Base-by-base conservation (phyloP, 805 yeast species). In the Torulaspora delbrueckii region DNA sequence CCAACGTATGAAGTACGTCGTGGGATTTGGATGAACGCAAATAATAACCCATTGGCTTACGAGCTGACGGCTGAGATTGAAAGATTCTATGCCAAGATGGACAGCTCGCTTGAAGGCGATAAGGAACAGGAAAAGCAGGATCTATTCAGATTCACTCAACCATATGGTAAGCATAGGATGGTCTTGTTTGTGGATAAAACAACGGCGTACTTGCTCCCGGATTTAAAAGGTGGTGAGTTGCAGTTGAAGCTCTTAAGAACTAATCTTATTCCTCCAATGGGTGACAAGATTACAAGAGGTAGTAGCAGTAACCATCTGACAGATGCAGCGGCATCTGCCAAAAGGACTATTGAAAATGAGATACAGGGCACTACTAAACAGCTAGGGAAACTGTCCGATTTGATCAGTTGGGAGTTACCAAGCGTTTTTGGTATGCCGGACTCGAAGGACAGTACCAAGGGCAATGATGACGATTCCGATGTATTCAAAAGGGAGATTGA, bases 1-100 rank as follows among this genome's bases (percentile, higher is more conserved):
- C 93, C 96, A 0, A 67, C 71, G 0, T 91, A 81, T 59, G 89
- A 86, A 48, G 84, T 91, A 1, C 71, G 96, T 37, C 69, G 97
- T 44, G 96, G 96, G 1, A 62, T 80, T 1, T 91, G 98, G 98
- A 88, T 87, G 60, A 67, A 72, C 30, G 60, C 75, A 8, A 77
- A 77, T 41, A 78, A 79, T 1, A 57, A 58, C 4, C 95, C 95
- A 0, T 65, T 87, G 23, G 57, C 71, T 8, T 68, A 69, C 1
- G 63, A 67, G 1, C 47, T 81, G 4, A 71, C 93, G 0, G 66
- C 70, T 0, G 79, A 76, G 45, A 56, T 90, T 16, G 97, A 90
- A 61, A 56, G 57, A 4, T 77, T 77, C 0, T 86, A 76, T 58
- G 50, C 58, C 13, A 55, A 59, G 9, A 57, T 73, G 34, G 66